phyloP scores from a whole-genome alignment of 768 basidiomycete genomes.

The Boletus rubroflammeus region DNA sequence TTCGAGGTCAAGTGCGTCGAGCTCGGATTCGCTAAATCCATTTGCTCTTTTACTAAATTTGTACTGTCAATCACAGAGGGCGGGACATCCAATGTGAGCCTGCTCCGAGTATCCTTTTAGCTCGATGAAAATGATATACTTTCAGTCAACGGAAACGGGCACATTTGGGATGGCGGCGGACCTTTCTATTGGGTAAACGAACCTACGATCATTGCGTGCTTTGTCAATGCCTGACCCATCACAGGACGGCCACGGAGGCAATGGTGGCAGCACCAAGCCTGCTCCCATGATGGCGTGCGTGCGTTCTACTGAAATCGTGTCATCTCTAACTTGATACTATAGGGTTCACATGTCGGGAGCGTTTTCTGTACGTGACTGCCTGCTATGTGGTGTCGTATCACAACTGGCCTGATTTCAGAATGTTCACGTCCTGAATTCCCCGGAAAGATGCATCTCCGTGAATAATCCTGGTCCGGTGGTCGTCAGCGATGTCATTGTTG shows the following conservation, averaged over 20 bases:
- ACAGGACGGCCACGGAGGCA: slow-evolving; percentile 27
- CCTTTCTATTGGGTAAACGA: slow-evolving; percentile 40
- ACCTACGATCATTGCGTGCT: neutral
- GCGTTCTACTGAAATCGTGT: neutral
- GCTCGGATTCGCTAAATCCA: neutral
- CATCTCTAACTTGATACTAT: neutral
- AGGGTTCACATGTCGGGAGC: slow-evolving; percentile 42
- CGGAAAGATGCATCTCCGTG: slow-evolving; percentile 33
- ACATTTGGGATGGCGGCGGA: slow-evolving; percentile 42
- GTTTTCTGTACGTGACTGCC: slow-evolving; percentile 27
- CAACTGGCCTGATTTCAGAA: slow-evolving; percentile 19
- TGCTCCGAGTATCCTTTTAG: neutral
- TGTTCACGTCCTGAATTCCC: slow-evolving; percentile 39
- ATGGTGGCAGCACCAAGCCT: slow-evolving; percentile 19
- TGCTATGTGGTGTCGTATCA: neutral
- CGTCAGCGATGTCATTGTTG: slow-evolving; percentile 48
- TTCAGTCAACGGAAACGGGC: slow-evolving; percentile 39
- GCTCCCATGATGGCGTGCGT: slow-evolving; percentile 41
- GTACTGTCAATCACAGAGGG: slow-evolving; percentile 35
- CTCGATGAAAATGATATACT: slow-evolving; percentile 17
- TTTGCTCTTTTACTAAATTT: neutral
- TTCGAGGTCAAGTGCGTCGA: slow-evolving; percentile 45
- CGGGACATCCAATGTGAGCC: slow-evolving; percentile 45
- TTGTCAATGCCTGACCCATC: neutral
- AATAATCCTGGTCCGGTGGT: slow-evolving; percentile 29